phyloP scores from a whole-genome alignment of 2,329 filamentous ascomycete species.

The Ophiocordyceps sinensis region DNA sequence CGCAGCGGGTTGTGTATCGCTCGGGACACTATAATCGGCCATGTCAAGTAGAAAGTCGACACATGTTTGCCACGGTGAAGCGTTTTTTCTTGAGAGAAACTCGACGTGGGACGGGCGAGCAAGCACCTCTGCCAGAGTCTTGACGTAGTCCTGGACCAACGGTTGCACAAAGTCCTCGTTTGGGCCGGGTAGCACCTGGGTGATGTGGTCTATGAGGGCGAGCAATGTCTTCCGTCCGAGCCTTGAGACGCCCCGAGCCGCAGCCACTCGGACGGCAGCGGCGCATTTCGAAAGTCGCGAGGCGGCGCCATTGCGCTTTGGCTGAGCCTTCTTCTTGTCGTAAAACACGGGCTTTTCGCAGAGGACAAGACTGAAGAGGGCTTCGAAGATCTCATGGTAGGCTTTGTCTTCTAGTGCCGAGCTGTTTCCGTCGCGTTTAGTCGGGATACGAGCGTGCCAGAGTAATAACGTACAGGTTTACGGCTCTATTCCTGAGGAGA shows the following conservation, averaged over 20 bases:
- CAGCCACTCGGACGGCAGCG: constrained; percentile 53
- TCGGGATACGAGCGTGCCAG: too few relatives aligned
- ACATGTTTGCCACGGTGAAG: constrained; percentile 52
- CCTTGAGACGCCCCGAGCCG: constrained; percentile 53
- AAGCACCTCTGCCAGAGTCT: constrained; percentile 56
- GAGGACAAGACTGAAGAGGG: constrained; percentile 55
- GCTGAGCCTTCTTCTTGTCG: constrained; percentile 32
- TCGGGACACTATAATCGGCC: constrained; percentile 29
- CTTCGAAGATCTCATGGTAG: constrained; percentile 72
- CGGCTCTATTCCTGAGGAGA: constrained; percentile 21
- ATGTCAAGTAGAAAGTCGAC: constrained; percentile 60
- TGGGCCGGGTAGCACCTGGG: constrained; percentile 50
- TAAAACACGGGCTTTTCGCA: constrained; percentile 53
- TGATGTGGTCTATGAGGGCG: constrained; percentile 68
- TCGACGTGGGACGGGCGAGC: constrained; percentile 66
- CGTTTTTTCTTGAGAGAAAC: constrained; percentile 44
- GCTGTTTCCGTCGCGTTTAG: neutral
- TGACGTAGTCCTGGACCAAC: constrained; percentile 64
- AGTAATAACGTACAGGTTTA: constrained; percentile 18
- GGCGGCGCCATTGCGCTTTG: constrained; percentile 30
- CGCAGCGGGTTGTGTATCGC: constrained; percentile 14
- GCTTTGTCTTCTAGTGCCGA: constrained; percentile 52
- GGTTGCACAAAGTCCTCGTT: constrained; percentile 53
- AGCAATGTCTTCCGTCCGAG: constrained; percentile 67
- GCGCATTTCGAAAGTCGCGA: constrained; percentile 54